Evolutionary conservation across 192 early-diverging fungal genomes (phyloP), one percentile per base, ranked within the genome.

Genomic region (Ambispora gerdemannii): DNA sequence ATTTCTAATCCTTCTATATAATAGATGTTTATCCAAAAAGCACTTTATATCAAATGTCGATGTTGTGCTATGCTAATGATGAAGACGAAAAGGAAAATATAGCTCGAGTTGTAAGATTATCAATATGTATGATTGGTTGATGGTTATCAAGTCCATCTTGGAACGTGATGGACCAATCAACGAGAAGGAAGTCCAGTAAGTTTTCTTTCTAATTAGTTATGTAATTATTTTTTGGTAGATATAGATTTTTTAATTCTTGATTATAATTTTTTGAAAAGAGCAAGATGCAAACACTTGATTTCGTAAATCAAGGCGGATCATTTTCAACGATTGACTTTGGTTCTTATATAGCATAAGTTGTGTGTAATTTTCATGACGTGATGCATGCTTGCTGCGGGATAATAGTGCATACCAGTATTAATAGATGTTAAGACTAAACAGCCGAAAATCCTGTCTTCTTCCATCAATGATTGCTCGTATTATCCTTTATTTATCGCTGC

Each of bases 281-380:
- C 92, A 53, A 84, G 96, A 27, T 98, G 71, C 89, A 95, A 72
- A 89, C 88, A 56, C 63, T 97, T 56, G 95, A 95, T 0, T 96
- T 96, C 61, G 90, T 97, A 63, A 92, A 91, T 72, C 81, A 98
- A 98, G 77, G 93, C 91, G 13, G 97, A 97, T 74, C 95, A 98
- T 82, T 93, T 96, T 3, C 56, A 89, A 73, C 84, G 92, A 62
- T 79, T 95, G 69, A 93, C 92, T 0, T 97, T 90, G 90, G 86
- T 85, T 51, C 17, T n/a, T n/a, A n/a, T n/a, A n/a, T n/a, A n/a
- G n/a, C n/a, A n/a, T n/a, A n/a, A n/a, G n/a, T n/a, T n/a, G n/a
- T n/a, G n/a, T n/a, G n/a, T n/a, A n/a, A n/a, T n/a, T n/a, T n/a
- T n/a, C n/a, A n/a, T n/a, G n/a, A n/a, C n/a, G n/a, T n/a, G n/a